Evolutionary conservation across 23 red algal genomes (phyloP).

Genomic region (Chondrus crispus): DNA sequence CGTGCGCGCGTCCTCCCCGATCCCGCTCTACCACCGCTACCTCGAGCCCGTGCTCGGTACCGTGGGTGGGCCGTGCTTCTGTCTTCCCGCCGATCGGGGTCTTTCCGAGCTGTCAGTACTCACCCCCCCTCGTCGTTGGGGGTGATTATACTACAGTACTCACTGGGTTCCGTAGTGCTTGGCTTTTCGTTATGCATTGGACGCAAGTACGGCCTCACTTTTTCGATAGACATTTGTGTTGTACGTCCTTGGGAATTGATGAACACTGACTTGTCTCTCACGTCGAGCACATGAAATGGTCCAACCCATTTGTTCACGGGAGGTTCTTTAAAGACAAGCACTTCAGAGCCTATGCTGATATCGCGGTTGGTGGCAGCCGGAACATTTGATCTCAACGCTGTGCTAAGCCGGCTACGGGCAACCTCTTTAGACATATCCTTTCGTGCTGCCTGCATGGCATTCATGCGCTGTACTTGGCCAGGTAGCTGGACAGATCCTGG

Average conservation of each 20-base stretch:
- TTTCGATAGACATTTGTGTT: not conserved
- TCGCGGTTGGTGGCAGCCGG: not conserved
- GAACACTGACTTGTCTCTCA: not conserved
- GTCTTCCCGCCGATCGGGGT: too few relatives aligned
- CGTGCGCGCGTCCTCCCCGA: too few relatives aligned
- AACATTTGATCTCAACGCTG: not conserved
- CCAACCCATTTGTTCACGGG: not conserved
- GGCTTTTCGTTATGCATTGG: too few relatives aligned
- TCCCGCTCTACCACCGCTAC: too few relatives aligned
- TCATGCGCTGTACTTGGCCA: not conserved
- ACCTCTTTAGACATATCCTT: not conserved
- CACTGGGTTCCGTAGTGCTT: too few relatives aligned
- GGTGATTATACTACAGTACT: too few relatives aligned
- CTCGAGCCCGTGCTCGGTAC: too few relatives aligned
- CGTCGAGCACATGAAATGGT: not conserved
- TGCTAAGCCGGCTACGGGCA: not conserved
- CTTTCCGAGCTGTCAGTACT: too few relatives aligned
- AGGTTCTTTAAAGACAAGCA: not conserved
- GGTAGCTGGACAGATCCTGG: not conserved
- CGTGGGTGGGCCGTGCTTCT: too few relatives aligned
- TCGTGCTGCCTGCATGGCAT: not conserved
- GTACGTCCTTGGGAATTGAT: not conserved
- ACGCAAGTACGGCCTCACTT: constrained; percentile 22
- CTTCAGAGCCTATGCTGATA: not conserved
- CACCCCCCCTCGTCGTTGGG: too few relatives aligned